phyloP scores from a whole-genome alignment of 1,139 yeast genomes.

The Yamadazyma aaseri region DNA sequence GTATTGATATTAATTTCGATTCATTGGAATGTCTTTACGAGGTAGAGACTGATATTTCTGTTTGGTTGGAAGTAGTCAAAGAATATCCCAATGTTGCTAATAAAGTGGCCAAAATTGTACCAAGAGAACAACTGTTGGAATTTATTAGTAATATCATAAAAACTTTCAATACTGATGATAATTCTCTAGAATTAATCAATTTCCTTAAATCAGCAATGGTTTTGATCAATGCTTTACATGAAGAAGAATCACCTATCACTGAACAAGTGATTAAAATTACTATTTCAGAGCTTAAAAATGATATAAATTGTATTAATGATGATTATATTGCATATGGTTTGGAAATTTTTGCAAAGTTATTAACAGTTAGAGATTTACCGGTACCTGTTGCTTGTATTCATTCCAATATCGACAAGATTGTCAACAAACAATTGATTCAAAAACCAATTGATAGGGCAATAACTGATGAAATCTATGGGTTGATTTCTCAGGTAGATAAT shows the following conservation, averaged over 20 bases:
- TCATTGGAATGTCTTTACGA: not conserved
- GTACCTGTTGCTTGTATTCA: slow-evolving; percentile 18
- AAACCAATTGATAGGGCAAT: slow-evolving; percentile 29
- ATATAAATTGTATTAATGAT: slow-evolving; percentile 8
- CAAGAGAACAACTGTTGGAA: not conserved
- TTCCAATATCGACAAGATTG: slow-evolving; percentile 11
- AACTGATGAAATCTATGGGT: too few species aligned
- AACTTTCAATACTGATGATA: not conserved
- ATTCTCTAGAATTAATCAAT: not conserved
- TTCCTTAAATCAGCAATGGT: slow-evolving; percentile 8
- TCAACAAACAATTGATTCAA: slow-evolving; percentile 6
- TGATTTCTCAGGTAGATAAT: not conserved
- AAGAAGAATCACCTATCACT: slow-evolving; percentile 3
- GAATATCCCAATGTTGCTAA: slow-evolving; percentile 50
- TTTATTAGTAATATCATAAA: not conserved
- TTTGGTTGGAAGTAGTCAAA: slow-evolving; percentile 50
- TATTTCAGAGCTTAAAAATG: slow-evolving; percentile 2
- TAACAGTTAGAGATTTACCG: slow-evolving; percentile 48
- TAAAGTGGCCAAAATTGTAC: slow-evolving; percentile 45
- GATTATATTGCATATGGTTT: slow-evolving; percentile 31
- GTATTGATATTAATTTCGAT: slow-evolving; percentile 5
- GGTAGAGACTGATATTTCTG: slow-evolving; percentile 7
- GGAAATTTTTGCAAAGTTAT: slow-evolving; percentile 46
- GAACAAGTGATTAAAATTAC: slow-evolving; percentile 6
- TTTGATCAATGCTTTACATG: slow-evolving; percentile 8